Evolutionary conservation across 768 basidiomycete species (phyloP).

Genomic region (Auriscalpium orientale): DNA sequence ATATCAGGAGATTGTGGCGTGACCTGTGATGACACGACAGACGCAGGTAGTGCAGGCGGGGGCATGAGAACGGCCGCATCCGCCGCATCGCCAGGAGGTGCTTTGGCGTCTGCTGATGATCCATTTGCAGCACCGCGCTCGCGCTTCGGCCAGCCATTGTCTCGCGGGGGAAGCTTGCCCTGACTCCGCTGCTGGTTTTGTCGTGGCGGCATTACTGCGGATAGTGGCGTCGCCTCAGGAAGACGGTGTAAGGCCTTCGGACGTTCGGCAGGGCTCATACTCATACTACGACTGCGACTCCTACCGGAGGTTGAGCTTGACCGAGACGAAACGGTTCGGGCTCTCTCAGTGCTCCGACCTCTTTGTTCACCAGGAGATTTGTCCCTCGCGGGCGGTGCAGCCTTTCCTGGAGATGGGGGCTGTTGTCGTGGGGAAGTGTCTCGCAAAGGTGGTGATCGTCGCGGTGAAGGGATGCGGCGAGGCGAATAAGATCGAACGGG

Average conservation of each 20-base stretch:
- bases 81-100: background rate
- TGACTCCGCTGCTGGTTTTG: constrained; percentile 9
- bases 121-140: constrained; percentile 12
- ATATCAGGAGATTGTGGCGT: constrained; percentile 1
- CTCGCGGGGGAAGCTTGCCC: constrained; percentile 8
- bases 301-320: constrained; percentile 39
- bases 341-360: background rate
- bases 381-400: background rate
- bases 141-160: constrained; percentile 17
- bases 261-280: constrained; percentile 41
- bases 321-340: constrained; percentile 25
- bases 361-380: too few species aligned
- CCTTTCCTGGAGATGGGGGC: background rate
- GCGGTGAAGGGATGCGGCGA: constrained; percentile 3
- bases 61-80: constrained; percentile 9
- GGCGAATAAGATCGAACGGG: constrained; percentile 9
- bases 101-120: constrained; percentile 1
- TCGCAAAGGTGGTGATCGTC: background rate
- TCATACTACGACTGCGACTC: constrained; percentile 33
- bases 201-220: constrained; percentile 10
- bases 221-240: constrained; percentile 39
- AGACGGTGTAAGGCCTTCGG: constrained; percentile 57
- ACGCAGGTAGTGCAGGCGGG: constrained; percentile 10
- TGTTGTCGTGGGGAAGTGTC: background rate
- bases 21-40: background rate